Evolutionary conservation across 257 asterid genomes (phyloP).

Genomic region (Solanum chiquidenum): DNA sequence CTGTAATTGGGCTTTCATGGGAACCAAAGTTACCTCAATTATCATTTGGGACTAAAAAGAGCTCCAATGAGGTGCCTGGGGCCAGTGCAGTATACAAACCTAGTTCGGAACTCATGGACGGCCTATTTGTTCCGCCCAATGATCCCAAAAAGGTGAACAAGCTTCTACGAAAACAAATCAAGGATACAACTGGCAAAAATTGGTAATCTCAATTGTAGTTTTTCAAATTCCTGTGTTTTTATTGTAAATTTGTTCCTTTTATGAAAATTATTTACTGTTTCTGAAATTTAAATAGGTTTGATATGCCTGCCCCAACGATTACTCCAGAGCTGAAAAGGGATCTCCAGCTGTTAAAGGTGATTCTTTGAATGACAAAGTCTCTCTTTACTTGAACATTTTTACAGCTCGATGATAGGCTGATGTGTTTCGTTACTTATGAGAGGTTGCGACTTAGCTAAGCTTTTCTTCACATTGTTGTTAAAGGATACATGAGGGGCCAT

Average conservation of each 20-base stretch:
- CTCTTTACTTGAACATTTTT: neutral
- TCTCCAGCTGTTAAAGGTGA: slow-evolving; percentile 76
- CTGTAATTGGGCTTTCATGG: slow-evolving; percentile 62
- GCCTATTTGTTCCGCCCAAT: slow-evolving; percentile 76
- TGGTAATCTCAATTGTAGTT: slow-evolving; percentile 30
- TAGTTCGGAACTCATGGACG: slow-evolving; percentile 58
- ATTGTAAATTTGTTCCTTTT: neutral
- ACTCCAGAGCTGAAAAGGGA: slow-evolving; percentile 85
- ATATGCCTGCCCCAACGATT: slow-evolving; percentile 82
- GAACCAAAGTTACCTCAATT: slow-evolving; percentile 47
- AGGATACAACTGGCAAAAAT: slow-evolving; percentile 81
- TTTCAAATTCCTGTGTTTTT: neutral
- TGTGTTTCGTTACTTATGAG: neutral
- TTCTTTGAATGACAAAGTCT: neutral
- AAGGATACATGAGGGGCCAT: neutral
- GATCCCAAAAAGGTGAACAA: slow-evolving; percentile 67
- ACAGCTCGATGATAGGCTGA: neutral
- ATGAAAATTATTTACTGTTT: neutral
- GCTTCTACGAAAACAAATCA: slow-evolving; percentile 49
- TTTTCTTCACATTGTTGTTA: neutral
- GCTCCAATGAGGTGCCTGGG: neutral
- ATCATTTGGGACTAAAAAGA: neutral
- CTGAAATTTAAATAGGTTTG: slow-evolving; percentile 46
- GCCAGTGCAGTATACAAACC: slow-evolving; percentile 27
- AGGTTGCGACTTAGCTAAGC: neutral